Conservation (phyloP, 345 rosid species). For the Pistacia atlantica region DNA sequence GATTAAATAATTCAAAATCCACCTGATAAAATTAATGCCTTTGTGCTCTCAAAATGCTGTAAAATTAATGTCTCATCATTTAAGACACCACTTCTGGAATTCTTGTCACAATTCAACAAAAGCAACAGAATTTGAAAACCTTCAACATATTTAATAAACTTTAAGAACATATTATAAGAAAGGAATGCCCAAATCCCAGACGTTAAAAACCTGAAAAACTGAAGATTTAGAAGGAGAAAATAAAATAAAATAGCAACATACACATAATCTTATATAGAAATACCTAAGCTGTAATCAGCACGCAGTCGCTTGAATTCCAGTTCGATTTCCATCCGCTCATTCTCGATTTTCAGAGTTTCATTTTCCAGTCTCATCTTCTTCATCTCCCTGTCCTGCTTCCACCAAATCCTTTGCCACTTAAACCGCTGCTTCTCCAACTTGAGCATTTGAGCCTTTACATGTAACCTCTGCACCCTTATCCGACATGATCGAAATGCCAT, state of each 20-base stretch:
- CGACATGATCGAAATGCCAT: conserved; percentile 8
- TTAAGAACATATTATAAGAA: neutral
- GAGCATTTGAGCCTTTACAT: conserved; percentile 18
- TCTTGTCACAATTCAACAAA: neutral
- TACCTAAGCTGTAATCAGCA: conserved; percentile 16
- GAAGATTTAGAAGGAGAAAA: neutral
- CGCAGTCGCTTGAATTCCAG: conserved; percentile 18
- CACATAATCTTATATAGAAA: neutral
- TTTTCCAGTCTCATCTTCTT: conserved; percentile 33
- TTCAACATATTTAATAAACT: neutral
- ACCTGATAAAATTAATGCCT: too few species aligned
- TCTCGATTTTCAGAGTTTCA: conserved; percentile 28
- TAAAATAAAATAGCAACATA: neutral
- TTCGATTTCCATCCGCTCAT: conserved; percentile 15
- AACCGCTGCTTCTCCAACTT: conserved; percentile 23
- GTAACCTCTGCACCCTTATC: conserved; percentile 22
- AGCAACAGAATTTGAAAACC: neutral
- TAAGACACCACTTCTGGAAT: neutral
- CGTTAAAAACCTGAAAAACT: neutral
- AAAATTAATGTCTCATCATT: neutral
- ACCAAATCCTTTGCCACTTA: conserved; percentile 18
- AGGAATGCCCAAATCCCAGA: neutral
- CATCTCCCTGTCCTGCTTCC: conserved; percentile 26
- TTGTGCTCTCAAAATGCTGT: neutral
- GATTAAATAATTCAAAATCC: too few species aligned